Conservation (phyloP, 1,284 basidiomycete genomes). For the Cryptococcus hybrid region DNA sequence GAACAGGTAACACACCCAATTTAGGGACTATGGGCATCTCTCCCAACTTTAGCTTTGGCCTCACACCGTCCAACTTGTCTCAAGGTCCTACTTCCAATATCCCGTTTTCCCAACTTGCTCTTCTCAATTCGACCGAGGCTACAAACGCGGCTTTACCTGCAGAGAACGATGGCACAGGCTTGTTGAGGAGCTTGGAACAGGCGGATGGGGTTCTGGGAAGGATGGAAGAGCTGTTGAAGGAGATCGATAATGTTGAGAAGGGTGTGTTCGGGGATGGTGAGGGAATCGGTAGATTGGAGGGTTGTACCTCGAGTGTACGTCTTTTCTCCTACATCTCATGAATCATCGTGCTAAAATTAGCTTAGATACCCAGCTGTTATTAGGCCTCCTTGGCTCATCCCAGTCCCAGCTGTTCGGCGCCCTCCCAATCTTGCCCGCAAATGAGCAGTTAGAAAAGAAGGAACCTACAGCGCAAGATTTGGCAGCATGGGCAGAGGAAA, state of each 20-base stretch:
- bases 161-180: background rate
- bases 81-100: background rate
- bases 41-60: background rate
- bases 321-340: background rate
- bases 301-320: constrained; percentile 17
- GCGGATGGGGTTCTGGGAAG: constrained; percentile 4
- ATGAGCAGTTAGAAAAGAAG: background rate
- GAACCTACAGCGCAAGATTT: constrained; percentile 14
- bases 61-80: background rate
- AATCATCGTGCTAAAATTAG: background rate
- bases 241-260: constrained; percentile 8
- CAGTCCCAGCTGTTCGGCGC: constrained; percentile 6
- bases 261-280: constrained; percentile 9
- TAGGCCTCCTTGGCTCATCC: constrained; percentile 3
- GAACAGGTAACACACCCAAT: background rate
- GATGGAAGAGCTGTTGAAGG: constrained; percentile 3
- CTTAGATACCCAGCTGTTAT: constrained; percentile 10
- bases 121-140: background rate
- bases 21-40: background rate
- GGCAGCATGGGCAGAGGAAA: constrained; percentile 22
- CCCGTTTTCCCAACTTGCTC: background rate
- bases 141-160: background rate
- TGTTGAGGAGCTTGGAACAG: constrained; percentile 3
- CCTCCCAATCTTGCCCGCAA: background rate
- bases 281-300: constrained; percentile 3